Evolutionary conservation across 2,329 filamentous ascomycete genomes (phyloP), one percentile per base, ranked within the genome.

Genomic region (Coniochaeta pulveracea): DNA sequence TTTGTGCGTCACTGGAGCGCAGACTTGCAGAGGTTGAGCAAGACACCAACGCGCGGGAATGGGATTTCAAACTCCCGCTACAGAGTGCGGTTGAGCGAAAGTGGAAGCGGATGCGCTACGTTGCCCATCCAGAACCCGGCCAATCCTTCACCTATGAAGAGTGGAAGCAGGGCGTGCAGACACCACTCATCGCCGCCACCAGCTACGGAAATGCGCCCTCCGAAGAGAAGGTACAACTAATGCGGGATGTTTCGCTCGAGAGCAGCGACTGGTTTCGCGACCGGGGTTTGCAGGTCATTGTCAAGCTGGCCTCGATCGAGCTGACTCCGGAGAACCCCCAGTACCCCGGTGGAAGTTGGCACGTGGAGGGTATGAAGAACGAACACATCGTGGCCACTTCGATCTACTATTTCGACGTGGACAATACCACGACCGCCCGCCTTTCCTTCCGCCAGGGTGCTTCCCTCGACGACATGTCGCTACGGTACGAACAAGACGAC

Each of bases 321-420:
- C 58, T 81, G 1, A 72, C 64, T 0, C 76, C 76, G 0, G 66
- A 71, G 12, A 63, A 71, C 3, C 69, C 75, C 0, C 45, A 46
- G 0, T 80, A 73, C 40, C 49, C 54, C 0, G 66, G 66, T 11
- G 70, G 70, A 1, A 54, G 52, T 2, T 76, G 70, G 64, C 70
- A 75, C 40, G 45, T 71, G 3, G 71, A 75, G 40, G 69, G 71
- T 12, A 55, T 57, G 39, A 41, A 63, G 6, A 80, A 81, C 43
- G 76, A 82, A 49, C 69, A 68, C 40, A 78, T 83, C 23, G 66
- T 64, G 41, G 73, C 73, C 0, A 75, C 73, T 0, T 69, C 75
- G 1, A 54, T 81, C 12, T 76, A 75, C 50, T 76, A 76, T 48
- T 72, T 72, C 42, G 69, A 76, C 38, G 55, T 49, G 28, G 63